Percentiles rank a stretch among this genome's conserved stretches.
Evolutionary conservation across 345 rosid genomes (phyloP).

Genomic region (Brassica incana): DNA sequence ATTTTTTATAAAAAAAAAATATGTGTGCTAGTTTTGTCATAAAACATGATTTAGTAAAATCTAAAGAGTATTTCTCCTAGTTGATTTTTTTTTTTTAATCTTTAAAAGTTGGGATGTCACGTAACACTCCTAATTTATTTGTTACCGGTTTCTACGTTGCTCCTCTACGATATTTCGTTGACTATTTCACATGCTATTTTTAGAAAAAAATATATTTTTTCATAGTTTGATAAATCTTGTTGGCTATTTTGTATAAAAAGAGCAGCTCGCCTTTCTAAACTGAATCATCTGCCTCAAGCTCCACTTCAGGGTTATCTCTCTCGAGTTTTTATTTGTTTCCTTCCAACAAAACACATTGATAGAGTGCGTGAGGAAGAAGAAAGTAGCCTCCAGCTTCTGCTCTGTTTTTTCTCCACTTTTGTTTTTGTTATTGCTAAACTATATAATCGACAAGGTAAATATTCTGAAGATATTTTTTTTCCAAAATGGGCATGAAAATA

Average conservation of each 20-base stretch:
- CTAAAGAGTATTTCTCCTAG: too few relatives aligned
- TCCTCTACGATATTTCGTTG: background rate
- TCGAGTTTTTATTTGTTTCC: background rate
- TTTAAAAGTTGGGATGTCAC: too few relatives aligned
- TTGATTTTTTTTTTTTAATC: too few relatives aligned
- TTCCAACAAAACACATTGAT: background rate
- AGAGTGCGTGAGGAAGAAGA: constrained; percentile 23
- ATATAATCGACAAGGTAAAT: too few relatives aligned
- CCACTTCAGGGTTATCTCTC: constrained; percentile 30
- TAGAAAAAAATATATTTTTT: background rate
- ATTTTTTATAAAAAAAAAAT: too few relatives aligned
- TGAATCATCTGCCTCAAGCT: constrained; percentile 39
- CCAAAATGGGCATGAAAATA: constrained; percentile 64
- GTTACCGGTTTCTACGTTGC: constrained; percentile 28
- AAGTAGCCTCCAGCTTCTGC: constrained; percentile 21
- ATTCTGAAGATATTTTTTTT: background rate
- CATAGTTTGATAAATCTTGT: background rate
- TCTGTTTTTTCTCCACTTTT: background rate
- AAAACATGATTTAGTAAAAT: too few relatives aligned
- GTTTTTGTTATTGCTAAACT: too few relatives aligned
- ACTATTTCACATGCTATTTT: constrained; percentile 11
- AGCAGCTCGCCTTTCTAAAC: constrained; percentile 14
- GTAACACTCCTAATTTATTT: background rate
- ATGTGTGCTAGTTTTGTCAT: too few relatives aligned
- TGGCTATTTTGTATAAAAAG: constrained; percentile 27